These are phyloP conservation scores for Teunomyces stri DNA, from an alignment of 805 yeast genomes.

Conservation along the genomic window DNA sequence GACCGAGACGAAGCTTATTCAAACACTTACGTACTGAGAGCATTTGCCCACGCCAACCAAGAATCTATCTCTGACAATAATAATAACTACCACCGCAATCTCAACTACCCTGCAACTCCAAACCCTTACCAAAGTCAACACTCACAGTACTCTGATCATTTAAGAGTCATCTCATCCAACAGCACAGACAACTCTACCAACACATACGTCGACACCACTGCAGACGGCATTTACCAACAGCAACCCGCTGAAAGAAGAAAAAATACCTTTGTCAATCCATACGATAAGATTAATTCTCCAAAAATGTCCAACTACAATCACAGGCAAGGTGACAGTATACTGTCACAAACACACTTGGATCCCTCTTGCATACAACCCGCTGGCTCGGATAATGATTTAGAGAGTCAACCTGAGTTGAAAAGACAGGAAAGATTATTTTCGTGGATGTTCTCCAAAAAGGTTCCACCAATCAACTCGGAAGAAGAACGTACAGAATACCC, in stretches of 20 bases:
- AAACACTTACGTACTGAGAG: constrained; percentile 4
- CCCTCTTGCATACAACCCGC: not conserved
- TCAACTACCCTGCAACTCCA: constrained; percentile 1
- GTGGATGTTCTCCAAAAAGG: constrained; percentile 45
- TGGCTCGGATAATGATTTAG: constrained; percentile 3
- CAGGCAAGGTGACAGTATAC: constrained; percentile 1
- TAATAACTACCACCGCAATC: constrained; percentile 1
- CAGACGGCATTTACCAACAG: constrained; percentile 6
- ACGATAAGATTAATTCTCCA: not conserved
- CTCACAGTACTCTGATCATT: constrained; percentile 6
- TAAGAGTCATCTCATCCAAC: constrained; percentile 8
- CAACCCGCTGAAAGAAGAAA: constrained; percentile 8
- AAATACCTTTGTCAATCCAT: not conserved
- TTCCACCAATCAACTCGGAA: constrained; percentile 49
- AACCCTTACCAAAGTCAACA: constrained; percentile 3
- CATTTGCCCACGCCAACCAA: constrained; percentile 2
- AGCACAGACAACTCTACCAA: constrained; percentile 9
- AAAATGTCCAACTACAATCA: not conserved
- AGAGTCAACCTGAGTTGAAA: constrained; percentile 21
- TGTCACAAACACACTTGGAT: constrained; percentile 13
- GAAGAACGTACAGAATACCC: constrained; percentile 54
- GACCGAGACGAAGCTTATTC: constrained; percentile 5
- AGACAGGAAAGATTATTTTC: constrained; percentile 53
- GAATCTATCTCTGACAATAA: not conserved
- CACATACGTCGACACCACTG: constrained; percentile 11